Percentiles rank a stretch among this genome's conserved stretches.
Evolutionary conservation across 169 alveolate genomes (phyloP).

Genomic region (Plasmodium cynomolgi): DNA sequence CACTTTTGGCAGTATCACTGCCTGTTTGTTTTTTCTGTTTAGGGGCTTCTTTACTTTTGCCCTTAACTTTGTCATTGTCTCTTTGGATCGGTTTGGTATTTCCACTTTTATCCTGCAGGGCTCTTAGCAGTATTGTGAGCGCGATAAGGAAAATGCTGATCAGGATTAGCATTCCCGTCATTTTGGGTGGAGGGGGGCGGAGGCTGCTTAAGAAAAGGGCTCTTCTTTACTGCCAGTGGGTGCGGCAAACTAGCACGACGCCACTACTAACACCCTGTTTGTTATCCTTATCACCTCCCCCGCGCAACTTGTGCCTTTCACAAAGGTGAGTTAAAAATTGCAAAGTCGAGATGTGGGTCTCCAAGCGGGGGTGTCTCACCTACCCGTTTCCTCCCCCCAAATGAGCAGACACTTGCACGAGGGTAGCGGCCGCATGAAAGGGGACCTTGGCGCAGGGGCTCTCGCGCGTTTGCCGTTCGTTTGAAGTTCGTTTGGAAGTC

Average conservation of each 20-base stretch:
- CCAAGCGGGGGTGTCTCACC: background rate
- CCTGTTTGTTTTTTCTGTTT: conserved; percentile 1
- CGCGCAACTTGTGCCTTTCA: background rate
- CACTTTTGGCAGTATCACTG: background rate
- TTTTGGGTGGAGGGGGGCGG: background rate
- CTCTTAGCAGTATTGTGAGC: background rate
- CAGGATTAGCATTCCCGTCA: background rate
- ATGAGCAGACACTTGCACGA: background rate
- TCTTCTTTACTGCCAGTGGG: background rate
- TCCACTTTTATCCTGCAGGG: background rate
- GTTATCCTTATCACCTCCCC: background rate
- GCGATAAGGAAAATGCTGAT: background rate
- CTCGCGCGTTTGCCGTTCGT: background rate
- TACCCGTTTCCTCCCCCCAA: background rate
- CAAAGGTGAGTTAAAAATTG: background rate
- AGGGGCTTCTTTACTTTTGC: background rate
- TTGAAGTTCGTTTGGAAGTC: background rate
- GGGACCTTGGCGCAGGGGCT: background rate
- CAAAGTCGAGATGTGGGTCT: background rate
- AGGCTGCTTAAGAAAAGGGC: background rate
- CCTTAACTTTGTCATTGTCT: background rate
- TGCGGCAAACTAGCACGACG: background rate
- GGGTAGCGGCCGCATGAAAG: background rate
- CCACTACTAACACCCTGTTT: background rate
- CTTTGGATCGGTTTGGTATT: background rate